Evolutionary conservation across 495 filamentous ascomycete genomes (phyloP), one percentile per base, ranked within the genome.

Genomic region (Hyaloscypha hepaticicola): DNA sequence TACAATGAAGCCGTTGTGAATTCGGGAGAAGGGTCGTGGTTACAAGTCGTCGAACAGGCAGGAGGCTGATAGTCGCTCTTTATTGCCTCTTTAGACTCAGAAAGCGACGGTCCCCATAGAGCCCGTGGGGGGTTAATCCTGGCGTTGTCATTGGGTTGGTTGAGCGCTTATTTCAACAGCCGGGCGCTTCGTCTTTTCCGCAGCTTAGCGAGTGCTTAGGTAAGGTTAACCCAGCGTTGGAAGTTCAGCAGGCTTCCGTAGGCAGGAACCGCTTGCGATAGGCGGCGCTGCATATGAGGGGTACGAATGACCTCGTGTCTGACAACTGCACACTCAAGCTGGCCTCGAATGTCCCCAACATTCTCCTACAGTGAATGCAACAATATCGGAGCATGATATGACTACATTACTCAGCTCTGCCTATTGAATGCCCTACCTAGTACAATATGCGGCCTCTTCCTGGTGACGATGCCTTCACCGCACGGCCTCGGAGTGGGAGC

Each of bases 361-460:
- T 52, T 52, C 21, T 41, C 38, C 38, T 14, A 8, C 14, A 14
- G 38, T 14, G 38, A 53, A 9, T 22, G 50, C 50, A n/a, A 52
- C 21, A 53, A 2, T 7, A 53, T 26, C 25, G 12, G 33, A 45
- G 25, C 56, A 61, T 51, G 58, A 61, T 61, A 61, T 61, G 58
- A 55, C 6, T 7, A 38, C 27, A 53, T 2, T 19, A 26, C 26
- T 5, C 22, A 34, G 48, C 9, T 6, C 14, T 16, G 34, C 6
- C 38, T 25, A 19, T 34, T 51, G 58, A 26, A 53, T 33, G 22
- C 51, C 49, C 3, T 31, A 1, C 11, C 28, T 45, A n/a, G 8
- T 58, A 12, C 56, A 58, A 58, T 1, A 79, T 79, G 77, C 75
- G 76, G 66, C 77, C 77, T 34, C 58, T 77, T 33, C 70, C 72